Percentiles rank a stretch among this genome's conserved stretches.
Evolutionary conservation across 441 rosid genomes (phyloP).

Genomic region (Aleurites moluccanus): DNA sequence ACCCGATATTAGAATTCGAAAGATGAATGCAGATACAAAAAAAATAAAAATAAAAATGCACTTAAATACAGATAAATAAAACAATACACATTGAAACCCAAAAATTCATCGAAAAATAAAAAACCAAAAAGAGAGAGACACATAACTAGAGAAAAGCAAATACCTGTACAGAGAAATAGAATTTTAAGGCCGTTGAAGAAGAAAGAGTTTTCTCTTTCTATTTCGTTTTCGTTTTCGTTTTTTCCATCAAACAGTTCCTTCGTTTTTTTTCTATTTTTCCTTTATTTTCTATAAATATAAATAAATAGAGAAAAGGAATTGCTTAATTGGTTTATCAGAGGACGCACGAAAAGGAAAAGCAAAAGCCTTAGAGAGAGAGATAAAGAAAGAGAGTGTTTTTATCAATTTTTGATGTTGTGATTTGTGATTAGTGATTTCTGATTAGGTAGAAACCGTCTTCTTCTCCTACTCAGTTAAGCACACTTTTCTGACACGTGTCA

Average conservation of each 20-base stretch:
- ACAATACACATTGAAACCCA: conserved; percentile 7
- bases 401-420: not conserved
- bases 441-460: not conserved
- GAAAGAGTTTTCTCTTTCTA: not conserved
- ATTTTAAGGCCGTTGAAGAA: conserved; percentile 13
- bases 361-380: too few relatives aligned
- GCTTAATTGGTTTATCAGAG: not conserved
- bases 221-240: not conserved
- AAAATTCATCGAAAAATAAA: not conserved
- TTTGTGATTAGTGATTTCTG: not conserved
- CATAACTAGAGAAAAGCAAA: conserved; percentile 13
- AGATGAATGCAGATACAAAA: conserved; percentile 38
- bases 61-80: conserved; percentile 1
- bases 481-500: not conserved
- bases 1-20: conserved; percentile 39
- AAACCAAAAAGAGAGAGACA: conserved; percentile 16
- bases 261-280: not conserved
- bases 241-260: not conserved
- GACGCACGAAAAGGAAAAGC: not conserved
- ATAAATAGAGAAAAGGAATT: conserved; percentile 2
- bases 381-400: not conserved
- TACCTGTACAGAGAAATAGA: conserved; percentile 24
- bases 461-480: not conserved
- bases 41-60: not conserved
- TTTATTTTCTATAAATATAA: not conserved